Conservation (phyloP, 352 stramenopile species). For the Phytophthora pini region DNA sequence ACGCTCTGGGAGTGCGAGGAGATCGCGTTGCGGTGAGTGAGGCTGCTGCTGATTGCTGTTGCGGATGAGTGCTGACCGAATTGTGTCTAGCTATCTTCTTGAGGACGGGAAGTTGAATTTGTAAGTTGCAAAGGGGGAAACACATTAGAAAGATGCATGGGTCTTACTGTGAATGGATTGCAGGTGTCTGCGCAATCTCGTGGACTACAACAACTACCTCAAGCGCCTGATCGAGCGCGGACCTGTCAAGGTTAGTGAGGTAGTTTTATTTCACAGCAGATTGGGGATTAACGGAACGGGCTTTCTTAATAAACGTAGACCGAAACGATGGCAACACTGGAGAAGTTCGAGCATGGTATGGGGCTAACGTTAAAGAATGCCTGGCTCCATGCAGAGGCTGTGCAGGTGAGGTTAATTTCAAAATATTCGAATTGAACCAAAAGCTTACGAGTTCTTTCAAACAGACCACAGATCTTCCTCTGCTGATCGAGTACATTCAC, state of each 20-base stretch:
- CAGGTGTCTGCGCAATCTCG: conserved; percentile 81
- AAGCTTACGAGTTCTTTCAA: not conserved
- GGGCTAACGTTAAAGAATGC: conserved; percentile 90
- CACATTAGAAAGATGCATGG: not conserved
- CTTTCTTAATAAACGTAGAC: conserved; percentile 36
- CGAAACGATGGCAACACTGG: conserved; percentile 70
- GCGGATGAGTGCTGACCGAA: not conserved
- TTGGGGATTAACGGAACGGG: not conserved
- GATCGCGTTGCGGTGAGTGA: conserved; percentile 68
- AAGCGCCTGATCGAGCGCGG: conserved; percentile 72
- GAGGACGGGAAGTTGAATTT: conserved; percentile 93
- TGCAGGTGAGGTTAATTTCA: conserved; percentile 54
- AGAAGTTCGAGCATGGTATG: conserved; percentile 91
- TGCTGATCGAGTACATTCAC: conserved; percentile 90
- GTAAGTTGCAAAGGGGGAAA: conserved; percentile 35
- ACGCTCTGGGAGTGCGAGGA: conserved; percentile 94
- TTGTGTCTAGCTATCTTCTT: conserved; percentile 72
- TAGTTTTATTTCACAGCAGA: not conserved
- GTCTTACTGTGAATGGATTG: conserved; percentile 2
- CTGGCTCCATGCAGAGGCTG: conserved; percentile 89
- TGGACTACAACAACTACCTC: conserved; percentile 84
- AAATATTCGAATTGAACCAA: not conserved
- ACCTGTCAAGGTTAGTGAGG: conserved; percentile 55
- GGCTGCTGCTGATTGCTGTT: not conserved
- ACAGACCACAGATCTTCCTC: conserved; percentile 90